Evolutionary conservation across 169 alveolate species (phyloP), one percentile per base, ranked within the genome.

Genomic region (Plasmodium vinckei): DNA sequence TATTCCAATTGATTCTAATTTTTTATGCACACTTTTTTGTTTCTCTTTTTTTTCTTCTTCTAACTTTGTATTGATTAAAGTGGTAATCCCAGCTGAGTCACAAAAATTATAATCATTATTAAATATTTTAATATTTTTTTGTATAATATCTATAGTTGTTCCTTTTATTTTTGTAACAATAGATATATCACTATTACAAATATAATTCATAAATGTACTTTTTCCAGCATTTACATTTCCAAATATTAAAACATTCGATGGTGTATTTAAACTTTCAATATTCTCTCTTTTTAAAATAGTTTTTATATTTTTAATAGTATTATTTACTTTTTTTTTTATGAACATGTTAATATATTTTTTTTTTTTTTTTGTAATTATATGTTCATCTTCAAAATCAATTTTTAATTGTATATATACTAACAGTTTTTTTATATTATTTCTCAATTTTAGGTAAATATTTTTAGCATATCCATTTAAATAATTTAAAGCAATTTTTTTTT

Each of bases 141-240:
- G 89, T n/a, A 93, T 71, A 19, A 92, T 57, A 56, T 93, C 96
- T 10, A 94, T 73, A 15, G 96, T 93, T 19, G 95, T 91, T 4
- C 96, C 96, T 39, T 93, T 88, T 51, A 92, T 47, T 47, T 88
- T 84, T 25, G 96, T 84, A 15, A 93, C 96, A 9, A 93, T 93
- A 51, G 94, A 89, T 17, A 93, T 86, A 19, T 71, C 75, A 25
- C 87, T 71, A 64, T 79, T 39, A 49, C 93, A 92, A 56, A 93
- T 87, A 21, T 73, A 57, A 72, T 93, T 93, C 69, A 93, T 88
- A 9, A 93, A 61, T 7, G 94, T 82, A 56, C 96, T 93, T 47
- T 93, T 93, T 46, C 96, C 96, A 5, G 96, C 73, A 89, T 93
- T 93, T 1, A 94, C 93, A 19, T 94, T 88, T 19, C 96, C 96